Percentiles rank a stretch among this genome's conserved stretches.
Evolutionary conservation across 192 early-diverging fungal species (phyloP).

Genomic region (Dissophora globulifera): DNA sequence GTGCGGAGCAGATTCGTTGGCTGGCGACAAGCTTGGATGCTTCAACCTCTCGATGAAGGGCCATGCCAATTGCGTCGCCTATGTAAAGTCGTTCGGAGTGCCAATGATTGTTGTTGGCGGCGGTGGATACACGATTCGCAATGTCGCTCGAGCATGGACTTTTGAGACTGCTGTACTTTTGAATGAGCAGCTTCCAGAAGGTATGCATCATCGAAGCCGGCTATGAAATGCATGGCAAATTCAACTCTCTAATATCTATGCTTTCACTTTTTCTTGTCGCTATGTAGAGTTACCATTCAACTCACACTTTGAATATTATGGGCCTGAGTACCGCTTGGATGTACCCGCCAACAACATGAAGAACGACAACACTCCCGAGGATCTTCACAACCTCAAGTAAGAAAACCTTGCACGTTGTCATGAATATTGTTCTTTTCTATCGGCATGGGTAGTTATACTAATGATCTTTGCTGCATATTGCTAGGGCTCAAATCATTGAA

Average conservation of each 20-base stretch:
- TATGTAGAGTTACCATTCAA: conserved; percentile 80
- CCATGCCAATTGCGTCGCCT: conserved; percentile 91
- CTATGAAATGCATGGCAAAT: neutral
- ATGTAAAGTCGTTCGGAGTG: conserved; percentile 91
- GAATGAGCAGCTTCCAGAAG: conserved; percentile 73
- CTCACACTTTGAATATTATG: conserved; percentile 91
- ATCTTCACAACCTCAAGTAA: conserved; percentile 86
- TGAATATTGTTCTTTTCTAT: neutral
- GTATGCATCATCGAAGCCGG: conserved; percentile 45
- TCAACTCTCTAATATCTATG: neutral
- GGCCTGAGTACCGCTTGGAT: conserved; percentile 91
- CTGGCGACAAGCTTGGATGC: conserved; percentile 93
- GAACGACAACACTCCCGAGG: conserved; percentile 88
- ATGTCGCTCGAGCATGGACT: conserved; percentile 95
- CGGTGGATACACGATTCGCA: conserved; percentile 98
- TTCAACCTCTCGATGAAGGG: conserved; percentile 96
- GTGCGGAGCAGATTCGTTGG: conserved; percentile 97
- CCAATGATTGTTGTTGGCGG: conserved; percentile 95
- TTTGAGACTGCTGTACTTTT: conserved; percentile 92
- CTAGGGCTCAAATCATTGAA: conserved; percentile 64
- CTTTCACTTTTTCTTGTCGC: neutral
- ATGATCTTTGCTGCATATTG: neutral
- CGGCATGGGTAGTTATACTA: neutral
- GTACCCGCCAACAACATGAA: conserved; percentile 88
- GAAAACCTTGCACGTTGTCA: neutral